Evolutionary conservation across 75 land plant genomes (phyloP), one percentile per base, ranked within the genome.

Genomic region (Cryptomeria japonica): DNA sequence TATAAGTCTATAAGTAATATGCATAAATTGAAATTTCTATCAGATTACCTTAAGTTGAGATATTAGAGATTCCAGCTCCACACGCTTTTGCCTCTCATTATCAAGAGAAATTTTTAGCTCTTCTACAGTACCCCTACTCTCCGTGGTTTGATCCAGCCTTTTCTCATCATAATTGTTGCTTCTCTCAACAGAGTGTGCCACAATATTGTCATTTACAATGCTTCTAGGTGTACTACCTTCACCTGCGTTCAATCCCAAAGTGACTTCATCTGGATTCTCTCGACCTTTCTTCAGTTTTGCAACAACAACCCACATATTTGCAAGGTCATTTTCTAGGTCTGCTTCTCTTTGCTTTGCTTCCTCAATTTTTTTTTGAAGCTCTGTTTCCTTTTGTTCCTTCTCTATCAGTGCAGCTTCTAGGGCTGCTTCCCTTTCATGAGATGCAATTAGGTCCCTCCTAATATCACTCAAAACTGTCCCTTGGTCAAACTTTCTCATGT

Each of bases 281-380:
- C 83, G 87, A 72, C 89, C 86, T 28, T 89, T 91, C 73, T 90
- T 92, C 87, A 94, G 73, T 87, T 94, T 93, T 42, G 97, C 93
- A 88, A 95, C 87, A 44, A 93, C 89, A 77, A 94, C 92, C 97
- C 96, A 95, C 97, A 96, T 96, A 53, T 92, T 92, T 68, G 96
- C 96, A 42, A 96, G 91, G 61, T 96, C 96, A 90, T 94, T 94
- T 86, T 96, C 97, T 6, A 96, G 75, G 47, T 90, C 91, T 87
- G 89, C 88, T 76, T 96, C 97, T 37, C 87, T 91, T 44, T 82
- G 84, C 78, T 93, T 95, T 61, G 92, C 90, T 82, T 95, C 94
- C 37, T 94, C 94, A 86, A 93, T 73, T 86, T 73, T 89, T 86
- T 84, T 91, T 51, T 87, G 83, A 19, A 93, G 87, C 58, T 94